These are phyloP conservation scores for Rhodotorula sp. DNA, from an alignment of 1,284 basidiomycete species.

Conservation along the genomic window DNA sequence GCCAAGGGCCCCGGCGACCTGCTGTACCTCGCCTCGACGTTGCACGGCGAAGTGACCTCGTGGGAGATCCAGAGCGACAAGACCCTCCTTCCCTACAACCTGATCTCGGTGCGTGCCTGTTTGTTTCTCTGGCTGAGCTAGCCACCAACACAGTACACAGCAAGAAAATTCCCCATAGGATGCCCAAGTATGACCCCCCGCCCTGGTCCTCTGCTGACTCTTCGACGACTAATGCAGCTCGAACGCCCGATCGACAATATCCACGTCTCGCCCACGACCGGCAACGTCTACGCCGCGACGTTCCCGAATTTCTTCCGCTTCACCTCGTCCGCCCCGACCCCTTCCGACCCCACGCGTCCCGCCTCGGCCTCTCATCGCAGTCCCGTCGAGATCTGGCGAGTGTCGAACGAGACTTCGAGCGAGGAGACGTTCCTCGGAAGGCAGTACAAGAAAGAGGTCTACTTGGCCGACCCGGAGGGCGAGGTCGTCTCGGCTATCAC, in stretches of 20 bases:
- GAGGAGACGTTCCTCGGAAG: constrained; percentile 6
- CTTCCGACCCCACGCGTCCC: not conserved
- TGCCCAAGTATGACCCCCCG: no score
- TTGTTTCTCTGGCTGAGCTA: no score
- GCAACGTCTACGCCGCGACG: constrained; percentile 30
- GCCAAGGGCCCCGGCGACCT: constrained; percentile 34
- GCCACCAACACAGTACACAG: no score
- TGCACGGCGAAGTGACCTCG: constrained; percentile 26
- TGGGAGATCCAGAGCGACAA: constrained; percentile 35
- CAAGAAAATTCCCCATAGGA: no score
- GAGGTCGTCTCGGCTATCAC: constrained; percentile 28
- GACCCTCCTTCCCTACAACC: constrained; percentile 28
- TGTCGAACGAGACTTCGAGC: constrained; percentile 20
- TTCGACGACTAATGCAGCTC: no score
- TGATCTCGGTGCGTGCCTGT: constrained; percentile 16
- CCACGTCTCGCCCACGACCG: constrained; percentile 30
- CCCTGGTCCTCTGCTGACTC: not conserved
- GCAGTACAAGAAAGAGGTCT: constrained; percentile 22
- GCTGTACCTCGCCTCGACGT: constrained; percentile 34
- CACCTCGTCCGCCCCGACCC: constrained; percentile 11
- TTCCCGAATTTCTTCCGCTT: constrained; percentile 30
- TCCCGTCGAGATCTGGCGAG: constrained; percentile 18
- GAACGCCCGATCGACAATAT: constrained; percentile 39
- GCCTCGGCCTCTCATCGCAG: constrained; percentile 18
- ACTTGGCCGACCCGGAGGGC: constrained; percentile 31